Conservation (phyloP, 2,329 filamentous ascomycete genomes). For the Penicillium thymicola region DNA sequence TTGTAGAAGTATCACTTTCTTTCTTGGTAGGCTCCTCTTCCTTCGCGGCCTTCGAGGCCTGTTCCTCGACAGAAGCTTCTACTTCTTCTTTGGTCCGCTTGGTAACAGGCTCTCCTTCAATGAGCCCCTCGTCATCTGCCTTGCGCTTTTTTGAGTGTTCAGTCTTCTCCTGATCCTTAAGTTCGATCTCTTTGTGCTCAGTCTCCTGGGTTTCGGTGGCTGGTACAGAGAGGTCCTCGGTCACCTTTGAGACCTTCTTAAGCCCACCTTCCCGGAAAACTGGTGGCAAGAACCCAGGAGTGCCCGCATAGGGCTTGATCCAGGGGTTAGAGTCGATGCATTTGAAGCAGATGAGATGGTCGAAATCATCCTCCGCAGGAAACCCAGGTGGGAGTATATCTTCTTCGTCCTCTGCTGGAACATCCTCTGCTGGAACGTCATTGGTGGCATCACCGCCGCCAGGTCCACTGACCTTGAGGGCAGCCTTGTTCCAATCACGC, state of each 20-base stretch:
- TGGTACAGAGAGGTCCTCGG: neutral
- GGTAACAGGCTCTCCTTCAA: conserved; percentile 22
- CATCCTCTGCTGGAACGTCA: conserved; percentile 42
- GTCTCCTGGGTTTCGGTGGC: neutral
- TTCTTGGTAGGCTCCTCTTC: conserved; percentile 4
- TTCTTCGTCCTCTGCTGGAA: conserved; percentile 50
- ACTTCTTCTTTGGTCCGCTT: conserved; percentile 51
- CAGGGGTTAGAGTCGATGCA: conserved; percentile 84
- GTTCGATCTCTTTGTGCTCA: neutral
- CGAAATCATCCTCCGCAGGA: conserved; percentile 83
- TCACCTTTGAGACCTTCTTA: neutral
- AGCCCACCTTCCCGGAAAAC: conserved; percentile 52
- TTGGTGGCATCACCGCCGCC: conserved; percentile 26
- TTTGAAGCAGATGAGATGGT: conserved; percentile 89
- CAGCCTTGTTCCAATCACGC: conserved; percentile 57
- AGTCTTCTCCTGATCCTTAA: conserved; percentile 6
- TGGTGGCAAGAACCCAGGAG: conserved; percentile 72
- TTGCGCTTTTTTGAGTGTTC: conserved; percentile 62
- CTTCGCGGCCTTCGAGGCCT: conserved; percentile 1
- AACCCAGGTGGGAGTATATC: conserved; percentile 78
- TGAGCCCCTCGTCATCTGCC: conserved; percentile 50
- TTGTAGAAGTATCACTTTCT: conserved; percentile 2
- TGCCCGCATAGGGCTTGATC: conserved; percentile 84
- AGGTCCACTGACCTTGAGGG: conserved; percentile 10
- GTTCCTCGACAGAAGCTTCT: conserved; percentile 12